Percentiles rank a stretch among this genome's conserved stretches.
phyloP scores from a whole-genome alignment of 2,329 filamentous ascomycete species.

The Fusarium decemcellulare region DNA sequence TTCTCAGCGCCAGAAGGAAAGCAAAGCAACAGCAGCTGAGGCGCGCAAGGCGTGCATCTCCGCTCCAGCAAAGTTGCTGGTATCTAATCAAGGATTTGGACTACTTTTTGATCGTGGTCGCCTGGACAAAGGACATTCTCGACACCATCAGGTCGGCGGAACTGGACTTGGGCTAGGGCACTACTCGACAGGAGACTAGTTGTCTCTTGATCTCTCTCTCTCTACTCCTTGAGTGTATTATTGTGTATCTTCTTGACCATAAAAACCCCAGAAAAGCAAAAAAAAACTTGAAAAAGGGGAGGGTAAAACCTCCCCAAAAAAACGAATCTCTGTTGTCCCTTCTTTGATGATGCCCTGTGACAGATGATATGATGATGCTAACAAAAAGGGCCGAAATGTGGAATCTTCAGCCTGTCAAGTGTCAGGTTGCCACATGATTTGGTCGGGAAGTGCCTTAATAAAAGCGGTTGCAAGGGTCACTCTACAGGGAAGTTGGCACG shows the following conservation, averaged over 20 bases:
- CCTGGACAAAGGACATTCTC: constrained; percentile 23
- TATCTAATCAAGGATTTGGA: constrained; percentile 12
- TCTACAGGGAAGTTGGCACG: constrained; percentile 4
- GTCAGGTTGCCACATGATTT: not conserved
- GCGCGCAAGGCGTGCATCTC: constrained; percentile 18
- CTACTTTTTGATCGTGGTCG: not conserved
- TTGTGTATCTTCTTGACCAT: constrained; percentile 11
- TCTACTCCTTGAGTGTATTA: constrained; percentile 13
- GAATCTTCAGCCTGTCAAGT: not conserved
- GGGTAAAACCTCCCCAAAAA: constrained; percentile 22
- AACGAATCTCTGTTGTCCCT: not conserved
- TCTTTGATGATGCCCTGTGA: not conserved
- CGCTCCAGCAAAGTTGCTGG: constrained; percentile 7
- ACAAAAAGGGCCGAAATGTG: constrained; percentile 31
- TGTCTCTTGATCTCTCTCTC: not conserved
- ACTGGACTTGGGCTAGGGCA: constrained; percentile 24
- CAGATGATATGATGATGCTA: constrained; percentile 17
- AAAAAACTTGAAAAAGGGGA: constrained; percentile 33
- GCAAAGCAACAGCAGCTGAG: not conserved
- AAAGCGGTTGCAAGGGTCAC: not conserved
- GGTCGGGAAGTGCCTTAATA: no score
- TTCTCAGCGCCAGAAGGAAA: not conserved
- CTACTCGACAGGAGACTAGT: constrained; percentile 6
- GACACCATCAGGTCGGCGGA: constrained; percentile 13
- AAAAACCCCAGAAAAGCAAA: constrained; percentile 23